A percentile compares a stretch with the other conserved stretches of the same genome.
Conservation (phyloP, 116 monocot species). For the Phalaenopsis hybrid region DNA sequence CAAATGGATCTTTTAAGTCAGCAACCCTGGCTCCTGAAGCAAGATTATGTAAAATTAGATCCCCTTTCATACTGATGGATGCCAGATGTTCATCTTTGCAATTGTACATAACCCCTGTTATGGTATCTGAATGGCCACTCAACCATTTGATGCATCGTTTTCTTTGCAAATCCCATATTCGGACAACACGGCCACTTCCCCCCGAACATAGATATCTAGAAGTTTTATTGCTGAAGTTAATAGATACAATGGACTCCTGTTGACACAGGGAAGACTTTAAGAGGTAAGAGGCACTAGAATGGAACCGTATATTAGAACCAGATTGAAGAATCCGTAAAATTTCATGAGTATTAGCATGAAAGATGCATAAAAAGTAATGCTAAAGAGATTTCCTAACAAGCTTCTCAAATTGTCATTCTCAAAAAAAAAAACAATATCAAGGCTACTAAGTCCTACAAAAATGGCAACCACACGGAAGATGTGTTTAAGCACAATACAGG, state of each 20-base stretch:
- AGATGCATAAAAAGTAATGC: not conserved
- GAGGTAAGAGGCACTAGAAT: not conserved
- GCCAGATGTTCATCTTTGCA: constrained; percentile 94
- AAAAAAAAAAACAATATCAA: not conserved
- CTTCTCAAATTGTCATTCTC: not conserved
- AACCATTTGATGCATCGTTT: constrained; percentile 96
- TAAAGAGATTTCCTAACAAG: not conserved
- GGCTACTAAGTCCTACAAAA: not conserved
- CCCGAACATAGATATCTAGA: constrained; percentile 96
- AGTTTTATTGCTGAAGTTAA: constrained; percentile 88
- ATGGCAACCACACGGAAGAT: not conserved
- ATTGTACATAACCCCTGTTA: constrained; percentile 95
- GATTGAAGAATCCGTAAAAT: not conserved
- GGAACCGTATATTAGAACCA: not conserved
- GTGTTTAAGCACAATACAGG: not conserved
- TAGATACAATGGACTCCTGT: constrained; percentile 72
- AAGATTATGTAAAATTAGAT: constrained; percentile 94
- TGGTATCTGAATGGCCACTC: constrained; percentile 76
- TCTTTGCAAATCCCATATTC: constrained; percentile 97
- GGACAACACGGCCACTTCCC: constrained; percentile 68
- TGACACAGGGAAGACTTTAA: constrained; percentile 8
- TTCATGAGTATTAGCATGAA: not conserved
- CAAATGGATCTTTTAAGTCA: constrained; percentile 87
- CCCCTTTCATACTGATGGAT: constrained; percentile 86
- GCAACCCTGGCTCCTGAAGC: constrained; percentile 81